These are phyloP conservation scores for Brasilioporus rufonigricans DNA, from an alignment of 768 basidiomycete genomes.

Conservation along the genomic window DNA sequence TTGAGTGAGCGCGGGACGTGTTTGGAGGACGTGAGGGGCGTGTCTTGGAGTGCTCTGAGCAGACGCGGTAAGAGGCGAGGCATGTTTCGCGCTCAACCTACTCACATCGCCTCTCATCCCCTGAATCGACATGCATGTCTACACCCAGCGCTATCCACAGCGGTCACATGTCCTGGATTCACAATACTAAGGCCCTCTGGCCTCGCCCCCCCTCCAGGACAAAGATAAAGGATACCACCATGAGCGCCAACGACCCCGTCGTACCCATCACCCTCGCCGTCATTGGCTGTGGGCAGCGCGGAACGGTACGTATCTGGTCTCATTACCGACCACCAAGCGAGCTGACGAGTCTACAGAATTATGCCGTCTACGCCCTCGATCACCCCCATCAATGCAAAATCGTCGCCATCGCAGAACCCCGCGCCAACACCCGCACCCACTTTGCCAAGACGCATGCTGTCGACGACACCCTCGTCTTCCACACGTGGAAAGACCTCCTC, in stretches of 20 bases:
- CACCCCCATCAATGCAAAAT: slow-evolving; percentile 68
- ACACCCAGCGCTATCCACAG: too few relatives aligned
- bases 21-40: slow-evolving; percentile 15
- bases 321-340: neutral
- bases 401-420: slow-evolving; percentile 84
- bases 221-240: slow-evolving; percentile 19
- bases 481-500: slow-evolving; percentile 67
- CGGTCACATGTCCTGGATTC: slow-evolving; percentile 26
- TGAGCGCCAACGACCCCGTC: slow-evolving; percentile 8
- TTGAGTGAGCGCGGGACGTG: slow-evolving; percentile 10
- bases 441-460: slow-evolving; percentile 59
- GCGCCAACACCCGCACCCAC: slow-evolving; percentile 56
- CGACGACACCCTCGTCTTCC: slow-evolving; percentile 68
- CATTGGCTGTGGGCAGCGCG: slow-evolving; percentile 83
- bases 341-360: slow-evolving; percentile 42
- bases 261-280: slow-evolving; percentile 68
- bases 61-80: slow-evolving; percentile 72
- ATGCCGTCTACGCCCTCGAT: slow-evolving; percentile 58
- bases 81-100: slow-evolving; percentile 49
- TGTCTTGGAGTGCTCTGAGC: slow-evolving; percentile 38
- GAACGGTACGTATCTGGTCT: slow-evolving; percentile 47
- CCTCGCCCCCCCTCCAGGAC: slow-evolving; percentile 24
- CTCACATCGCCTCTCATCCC: too few relatives aligned
- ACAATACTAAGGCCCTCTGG: slow-evolving; percentile 36
- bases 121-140: too few relatives aligned